Percentiles rank a stretch among this genome's conserved stretches.
Conservation (phyloP, 129 eudicot genomes). For the sunflower (Helianthus annuus) region DNA sequence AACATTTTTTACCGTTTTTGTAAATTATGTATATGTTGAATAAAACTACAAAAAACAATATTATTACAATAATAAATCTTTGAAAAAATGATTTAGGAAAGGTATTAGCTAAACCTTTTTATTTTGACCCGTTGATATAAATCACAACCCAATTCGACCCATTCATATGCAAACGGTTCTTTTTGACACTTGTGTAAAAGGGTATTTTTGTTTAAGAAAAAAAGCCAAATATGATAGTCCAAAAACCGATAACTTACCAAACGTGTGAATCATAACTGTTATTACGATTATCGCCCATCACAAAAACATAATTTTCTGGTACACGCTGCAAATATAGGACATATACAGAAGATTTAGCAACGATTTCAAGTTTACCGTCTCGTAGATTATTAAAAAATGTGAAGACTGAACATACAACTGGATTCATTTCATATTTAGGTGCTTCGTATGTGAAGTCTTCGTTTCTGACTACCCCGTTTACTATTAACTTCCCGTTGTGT, state of each 20-base stretch:
- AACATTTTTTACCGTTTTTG: background rate
- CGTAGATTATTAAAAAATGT: background rate
- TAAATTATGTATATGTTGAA: background rate
- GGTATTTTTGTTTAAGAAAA: background rate
- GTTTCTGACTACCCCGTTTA: slow-evolving; percentile 72
- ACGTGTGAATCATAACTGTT: slow-evolving; percentile 98
- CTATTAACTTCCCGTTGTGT: slow-evolving; percentile 81
- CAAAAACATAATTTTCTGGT: slow-evolving; percentile 88
- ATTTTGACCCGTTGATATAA: background rate
- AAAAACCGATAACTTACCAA: too few relatives aligned
- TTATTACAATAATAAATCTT: background rate
- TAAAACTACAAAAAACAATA: background rate
- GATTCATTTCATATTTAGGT: slow-evolving; percentile 85
- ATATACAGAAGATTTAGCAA: slow-evolving; percentile 14
- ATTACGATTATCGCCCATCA: slow-evolving; percentile 98
- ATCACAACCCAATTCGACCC: slow-evolving; percentile 2
- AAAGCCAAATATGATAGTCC: too few relatives aligned
- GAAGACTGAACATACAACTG: slow-evolving; percentile 51
- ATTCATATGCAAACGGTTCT: background rate
- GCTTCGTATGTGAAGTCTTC: slow-evolving; percentile 79
- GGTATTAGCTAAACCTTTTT: background rate
- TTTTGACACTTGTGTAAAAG: background rate
- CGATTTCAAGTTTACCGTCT: slow-evolving; percentile 6
- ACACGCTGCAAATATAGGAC: slow-evolving; percentile 57
- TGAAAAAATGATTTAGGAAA: background rate